phyloP scores from a whole-genome alignment of 78 protist species.

The Diacronema lutheri region DNA sequence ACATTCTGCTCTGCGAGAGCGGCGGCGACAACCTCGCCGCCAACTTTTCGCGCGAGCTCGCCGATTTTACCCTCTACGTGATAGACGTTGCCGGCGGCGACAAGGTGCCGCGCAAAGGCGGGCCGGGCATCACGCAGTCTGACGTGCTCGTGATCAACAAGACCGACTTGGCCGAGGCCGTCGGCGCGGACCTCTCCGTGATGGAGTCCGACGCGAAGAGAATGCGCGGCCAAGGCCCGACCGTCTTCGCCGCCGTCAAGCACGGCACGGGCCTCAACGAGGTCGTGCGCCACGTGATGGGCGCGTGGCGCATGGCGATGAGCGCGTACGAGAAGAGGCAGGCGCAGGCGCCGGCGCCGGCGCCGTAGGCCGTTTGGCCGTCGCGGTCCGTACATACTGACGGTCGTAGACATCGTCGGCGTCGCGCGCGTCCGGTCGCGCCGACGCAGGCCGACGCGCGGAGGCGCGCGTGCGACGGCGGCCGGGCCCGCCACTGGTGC shows the following conservation, averaged over 20 bases:
- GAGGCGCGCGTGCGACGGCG: too few relatives aligned
- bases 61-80: slow-evolving; percentile 53
- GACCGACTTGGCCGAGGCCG: slow-evolving; percentile 31
- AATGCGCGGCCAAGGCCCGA: slow-evolving; percentile 51
- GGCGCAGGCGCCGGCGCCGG: too few relatives aligned
- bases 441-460: too few relatives aligned
- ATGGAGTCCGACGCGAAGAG: slow-evolving; percentile 43
- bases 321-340: too few relatives aligned
- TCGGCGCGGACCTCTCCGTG: slow-evolving; percentile 52
- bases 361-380: too few relatives aligned
- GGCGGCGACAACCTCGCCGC: slow-evolving; percentile 65
- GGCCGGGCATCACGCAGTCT: slow-evolving; percentile 58
- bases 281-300: too few relatives aligned
- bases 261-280: background rate
- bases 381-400: too few relatives aligned
- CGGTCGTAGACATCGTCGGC: too few relatives aligned
- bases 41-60: slow-evolving; percentile 53
- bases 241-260: background rate
- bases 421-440: too few relatives aligned
- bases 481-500: too few relatives aligned
- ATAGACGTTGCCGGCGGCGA: slow-evolving; percentile 53
- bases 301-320: too few relatives aligned
- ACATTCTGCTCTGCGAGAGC: slow-evolving; percentile 37
- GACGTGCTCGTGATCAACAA: slow-evolving; percentile 57
- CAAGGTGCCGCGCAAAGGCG: slow-evolving; percentile 61